Percentiles rank a stretch among this genome's conserved stretches.
phyloP scores from a whole-genome alignment of 768 basidiomycete genomes.

The Pulveroboletus sp. region DNA sequence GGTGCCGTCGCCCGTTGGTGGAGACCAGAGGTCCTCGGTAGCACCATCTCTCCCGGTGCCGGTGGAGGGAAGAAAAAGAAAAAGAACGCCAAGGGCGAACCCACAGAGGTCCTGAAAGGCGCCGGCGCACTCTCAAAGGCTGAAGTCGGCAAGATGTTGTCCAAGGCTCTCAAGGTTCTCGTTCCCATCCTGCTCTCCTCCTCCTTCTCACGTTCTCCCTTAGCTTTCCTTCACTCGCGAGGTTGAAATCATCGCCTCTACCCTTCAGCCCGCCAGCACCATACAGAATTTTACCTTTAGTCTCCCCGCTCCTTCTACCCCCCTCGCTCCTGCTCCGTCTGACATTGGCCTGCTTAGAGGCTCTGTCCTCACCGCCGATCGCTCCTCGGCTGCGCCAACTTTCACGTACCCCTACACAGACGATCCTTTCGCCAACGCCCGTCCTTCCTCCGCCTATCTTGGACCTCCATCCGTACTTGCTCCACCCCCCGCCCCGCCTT shows the following conservation, averaged over 20 bases:
- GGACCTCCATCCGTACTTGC: slow-evolving; percentile 66
- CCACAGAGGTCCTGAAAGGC: slow-evolving; percentile 57
- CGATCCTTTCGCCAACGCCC: slow-evolving; percentile 62
- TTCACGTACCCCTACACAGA: slow-evolving; percentile 72
- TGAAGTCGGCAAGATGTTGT: slow-evolving; percentile 86
- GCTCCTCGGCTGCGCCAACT: slow-evolving; percentile 59
- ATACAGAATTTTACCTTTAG: slow-evolving; percentile 90
- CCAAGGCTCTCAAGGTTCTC: slow-evolving; percentile 81
- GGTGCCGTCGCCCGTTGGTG: slow-evolving; percentile 87
- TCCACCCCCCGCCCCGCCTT: slow-evolving; percentile 27
- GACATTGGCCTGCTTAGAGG: slow-evolving; percentile 58
- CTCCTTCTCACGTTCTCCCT: not conserved
- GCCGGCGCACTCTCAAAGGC: slow-evolving; percentile 79
- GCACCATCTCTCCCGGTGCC: slow-evolving; percentile 79
- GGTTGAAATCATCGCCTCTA: slow-evolving; percentile 93
- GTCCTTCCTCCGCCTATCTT: slow-evolving; percentile 76
- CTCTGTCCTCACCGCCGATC: slow-evolving; percentile 66
- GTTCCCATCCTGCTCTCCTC: not conserved
- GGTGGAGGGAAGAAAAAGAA: slow-evolving; percentile 73
- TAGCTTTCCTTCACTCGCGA: slow-evolving; percentile 90
- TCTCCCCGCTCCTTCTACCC: slow-evolving; percentile 70
- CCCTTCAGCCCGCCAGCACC: slow-evolving; percentile 87
- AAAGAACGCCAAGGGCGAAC: slow-evolving; percentile 56
- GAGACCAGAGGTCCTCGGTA: slow-evolving; percentile 87
- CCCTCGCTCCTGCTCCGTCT: slow-evolving; percentile 67